Evolutionary conservation across 345 rosid species (phyloP).

Genomic region (Psidium guajava): DNA sequence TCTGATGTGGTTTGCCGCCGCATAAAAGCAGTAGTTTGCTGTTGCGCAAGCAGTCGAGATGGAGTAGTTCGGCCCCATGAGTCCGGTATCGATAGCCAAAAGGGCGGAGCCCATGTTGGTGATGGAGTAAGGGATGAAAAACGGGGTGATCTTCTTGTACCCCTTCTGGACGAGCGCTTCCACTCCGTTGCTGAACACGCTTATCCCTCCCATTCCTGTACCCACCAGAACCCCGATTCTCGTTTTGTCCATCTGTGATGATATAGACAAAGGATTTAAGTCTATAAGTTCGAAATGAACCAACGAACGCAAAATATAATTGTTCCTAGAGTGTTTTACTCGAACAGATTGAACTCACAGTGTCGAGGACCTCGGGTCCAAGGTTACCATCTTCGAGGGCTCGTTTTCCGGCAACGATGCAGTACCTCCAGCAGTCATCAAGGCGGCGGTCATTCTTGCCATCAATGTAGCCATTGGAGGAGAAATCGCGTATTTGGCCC

Average conservation of each 20-base stretch:
- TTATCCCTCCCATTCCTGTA: slow-evolving; percentile 64
- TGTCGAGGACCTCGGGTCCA: slow-evolving; percentile 31
- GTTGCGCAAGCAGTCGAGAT: slow-evolving; percentile 62
- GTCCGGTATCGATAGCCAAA: slow-evolving; percentile 51
- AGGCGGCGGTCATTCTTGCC: slow-evolving; percentile 59
- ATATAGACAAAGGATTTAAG: neutral
- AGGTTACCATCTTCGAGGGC: slow-evolving; percentile 52
- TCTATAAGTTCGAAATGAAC: neutral
- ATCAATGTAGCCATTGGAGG: slow-evolving; percentile 50
- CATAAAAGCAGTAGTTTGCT: slow-evolving; percentile 49
- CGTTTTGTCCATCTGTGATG: slow-evolving; percentile 42
- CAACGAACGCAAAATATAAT: neutral
- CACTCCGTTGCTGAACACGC: slow-evolving; percentile 35
- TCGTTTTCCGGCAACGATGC: slow-evolving; percentile 47
- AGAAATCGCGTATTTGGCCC: slow-evolving; percentile 52
- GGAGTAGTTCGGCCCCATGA: slow-evolving; percentile 65
- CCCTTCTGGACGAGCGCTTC: slow-evolving; percentile 45
- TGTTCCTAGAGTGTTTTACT: neutral
- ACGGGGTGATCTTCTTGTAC: slow-evolving; percentile 47
- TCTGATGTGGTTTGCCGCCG: slow-evolving; percentile 55
- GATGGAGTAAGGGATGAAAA: slow-evolving; percentile 51
- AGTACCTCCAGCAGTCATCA: slow-evolving; percentile 65
- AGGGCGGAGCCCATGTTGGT: slow-evolving; percentile 62
- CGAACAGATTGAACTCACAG: slow-evolving; percentile 13
- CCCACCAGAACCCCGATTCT: slow-evolving; percentile 57